These are phyloP conservation scores for Penicillium sp. DNA, from an alignment of 2,329 filamentous ascomycete species.

Conservation along the genomic window DNA sequence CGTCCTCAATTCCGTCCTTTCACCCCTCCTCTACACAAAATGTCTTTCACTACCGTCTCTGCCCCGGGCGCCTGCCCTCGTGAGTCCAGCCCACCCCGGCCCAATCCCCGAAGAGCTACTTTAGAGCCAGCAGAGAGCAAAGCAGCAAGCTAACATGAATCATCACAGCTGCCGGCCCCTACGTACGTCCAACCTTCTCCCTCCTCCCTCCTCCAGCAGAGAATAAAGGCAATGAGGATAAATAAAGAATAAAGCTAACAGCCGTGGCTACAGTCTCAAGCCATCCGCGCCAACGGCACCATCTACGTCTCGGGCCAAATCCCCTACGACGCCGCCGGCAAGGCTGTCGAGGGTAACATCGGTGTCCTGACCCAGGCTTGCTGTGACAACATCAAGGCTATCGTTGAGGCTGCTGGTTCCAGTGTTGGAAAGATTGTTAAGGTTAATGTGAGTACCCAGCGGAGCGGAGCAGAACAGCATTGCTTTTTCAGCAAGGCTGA, in stretches of 20 bases:
- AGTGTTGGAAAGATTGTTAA: constrained; percentile 82
- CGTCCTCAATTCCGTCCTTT: constrained; percentile 7
- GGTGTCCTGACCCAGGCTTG: constrained; percentile 71
- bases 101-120: no score
- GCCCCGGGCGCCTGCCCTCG: constrained; percentile 51
- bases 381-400: constrained; percentile 80
- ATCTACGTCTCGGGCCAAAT: constrained; percentile 79
- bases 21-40: constrained; percentile 21
- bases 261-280: constrained; percentile 53
- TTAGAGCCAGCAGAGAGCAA: background rate
- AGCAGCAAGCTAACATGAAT: constrained; percentile 14
- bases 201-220: background rate
- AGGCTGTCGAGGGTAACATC: constrained; percentile 67
- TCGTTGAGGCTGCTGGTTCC: constrained; percentile 80
- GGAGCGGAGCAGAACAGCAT: no score
- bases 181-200: constrained; percentile 40
- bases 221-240: no score
- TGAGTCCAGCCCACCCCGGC: constrained; percentile 31
- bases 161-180: constrained; percentile 43
- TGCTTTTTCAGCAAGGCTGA: no score
- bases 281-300: constrained; percentile 69
- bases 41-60: constrained; percentile 47
- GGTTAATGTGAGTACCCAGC: constrained; percentile 66
- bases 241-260: background rate
- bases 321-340: constrained; percentile 66